Evolutionary conservation across 2,329 filamentous ascomycete genomes (phyloP), one percentile per base, ranked within the genome.

Genomic region (Pyrenophora tritici-repentis): DNA sequence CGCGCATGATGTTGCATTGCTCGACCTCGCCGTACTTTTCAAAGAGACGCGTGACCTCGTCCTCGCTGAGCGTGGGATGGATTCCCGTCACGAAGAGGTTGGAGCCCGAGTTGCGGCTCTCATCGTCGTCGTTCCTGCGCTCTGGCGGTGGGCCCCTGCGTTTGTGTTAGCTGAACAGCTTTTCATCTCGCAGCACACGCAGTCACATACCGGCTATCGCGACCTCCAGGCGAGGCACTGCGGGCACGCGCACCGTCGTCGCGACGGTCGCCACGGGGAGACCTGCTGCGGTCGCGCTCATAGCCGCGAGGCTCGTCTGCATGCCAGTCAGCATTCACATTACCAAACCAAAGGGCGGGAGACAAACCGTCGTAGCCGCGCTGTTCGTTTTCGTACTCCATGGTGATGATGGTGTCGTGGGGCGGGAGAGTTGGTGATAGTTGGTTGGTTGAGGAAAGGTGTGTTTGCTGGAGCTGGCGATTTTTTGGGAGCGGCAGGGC

Each of bases 1-100:
- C 94, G 71, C 93, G 86, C 94, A 99, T 99, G 79, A 99, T 99
- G 76, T 97, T 95, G 81, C 93, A 97, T 79, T 95, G 97, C 79
- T 97, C 93, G 44, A 99, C 94, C 73, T 96, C 91, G 65, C 94
- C 94, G 70, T 97, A 97, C 79, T 97, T 99, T 79, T 97, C 91
- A 72, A 99, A 99, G 62, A 99, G 87, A 74, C 91, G 91, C 47
- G 89, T 89, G 56, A 99, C 90, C 73, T 97, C 94, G 13, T 87
- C 84, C 76, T 99, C 94, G 40, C 84, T 87, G 62, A 99, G 84
- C 68, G 90, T 89, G 50, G 94, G 94, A 75, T 97, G 91, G 62
- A 99, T 99, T 66, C 94, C 94, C 59, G 94, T 99, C 62, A 99
- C 94, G 75, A 99, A 99, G 53, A 99, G 88, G 80, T 99, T 99